Base-by-base conservation (phyloP, 2,329 filamentous ascomycete genomes). In the Ploettnerulaceae sp. region DNA sequence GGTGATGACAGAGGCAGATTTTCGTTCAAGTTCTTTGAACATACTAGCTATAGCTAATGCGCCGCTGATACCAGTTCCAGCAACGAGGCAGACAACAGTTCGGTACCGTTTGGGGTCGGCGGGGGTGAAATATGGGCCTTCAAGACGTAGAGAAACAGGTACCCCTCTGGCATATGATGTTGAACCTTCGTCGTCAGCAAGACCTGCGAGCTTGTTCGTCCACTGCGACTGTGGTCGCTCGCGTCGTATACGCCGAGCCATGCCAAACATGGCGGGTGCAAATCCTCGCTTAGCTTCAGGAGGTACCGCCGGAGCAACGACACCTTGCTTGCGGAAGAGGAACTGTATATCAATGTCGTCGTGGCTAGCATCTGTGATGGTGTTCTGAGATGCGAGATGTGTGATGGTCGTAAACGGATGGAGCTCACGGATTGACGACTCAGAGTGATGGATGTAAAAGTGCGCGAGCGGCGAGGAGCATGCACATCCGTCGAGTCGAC, bases 361-460 rank as follows among this genome's bases (percentile, higher is more conserved):
- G 8, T 38, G 41, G 1, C 39, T 3, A 9, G 38, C 3, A 2
- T 18, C 14, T 4, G 49, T 50, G 14, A 40, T 20, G 3, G 43
- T 29, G 22, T 56, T 56, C 32, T 53, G 38, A 15, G 48, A 46
- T 9, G 43, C 43, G 4, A 50, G 48, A 43, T 47, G 42, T 6
- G 48, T 61, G 12, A 54, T 56, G 4, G 58, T 61, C 9, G 57
- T 60, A 44, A 61, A 60, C n/a, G 58, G 58, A 47, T 61, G 58
- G 7, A 61, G 45, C 36, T 61, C 57, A n/a, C 58, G 53, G 28
- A 53, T 43, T 6, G 58, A 60, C 11, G 57, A 58, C 4, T 49
- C 54, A 11, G 51, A 41, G 42, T 61, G 57, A 42, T 60, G 54
- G 44, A 61, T 55, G 40, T 60, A 57, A 29, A 61, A 61, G 40